Percentiles rank a stretch among this genome's conserved stretches.
Evolutionary conservation across 1,284 basidiomycete species (phyloP).

Genomic region (Boletus sp.): DNA sequence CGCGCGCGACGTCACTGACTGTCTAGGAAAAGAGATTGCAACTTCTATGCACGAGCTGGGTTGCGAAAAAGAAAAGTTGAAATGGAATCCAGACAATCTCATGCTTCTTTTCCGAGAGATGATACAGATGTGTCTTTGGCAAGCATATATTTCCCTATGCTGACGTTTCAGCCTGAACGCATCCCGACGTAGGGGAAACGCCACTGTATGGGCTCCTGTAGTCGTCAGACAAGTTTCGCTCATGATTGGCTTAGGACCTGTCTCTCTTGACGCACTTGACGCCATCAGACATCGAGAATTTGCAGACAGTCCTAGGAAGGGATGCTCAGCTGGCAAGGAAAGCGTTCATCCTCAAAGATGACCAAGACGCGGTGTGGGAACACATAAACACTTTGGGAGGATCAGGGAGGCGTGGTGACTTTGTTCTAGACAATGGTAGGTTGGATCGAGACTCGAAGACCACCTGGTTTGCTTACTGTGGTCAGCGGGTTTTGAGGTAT

Average conservation of each 20-base stretch:
- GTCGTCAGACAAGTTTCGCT: background rate
- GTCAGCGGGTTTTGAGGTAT: slow-evolving; percentile 79
- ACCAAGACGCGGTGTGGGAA: slow-evolving; percentile 76
- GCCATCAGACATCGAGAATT: slow-evolving; percentile 74
- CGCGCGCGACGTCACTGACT: background rate
- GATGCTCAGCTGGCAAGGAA: slow-evolving; percentile 72
- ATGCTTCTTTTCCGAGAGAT: slow-evolving; percentile 75
- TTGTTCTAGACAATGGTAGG: slow-evolving; percentile 88
- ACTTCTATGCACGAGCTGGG: slow-evolving; percentile 64
- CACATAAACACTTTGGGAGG: slow-evolving; percentile 52
- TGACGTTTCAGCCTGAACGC: background rate
- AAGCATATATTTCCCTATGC: slow-evolving; percentile 16
- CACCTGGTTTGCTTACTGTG: slow-evolving; percentile 1
- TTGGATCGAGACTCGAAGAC: slow-evolving; percentile 17
- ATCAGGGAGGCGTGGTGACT: slow-evolving; percentile 64
- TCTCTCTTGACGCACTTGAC: slow-evolving; percentile 80
- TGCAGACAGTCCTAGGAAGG: slow-evolving; percentile 74
- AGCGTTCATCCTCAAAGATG: slow-evolving; percentile 81
- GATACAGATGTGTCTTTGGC: slow-evolving; percentile 88
- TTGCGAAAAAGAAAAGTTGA: slow-evolving; percentile 42
- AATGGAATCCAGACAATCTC: slow-evolving; percentile 49
- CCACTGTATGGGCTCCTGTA: slow-evolving; percentile 49
- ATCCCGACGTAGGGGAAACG: slow-evolving; percentile 61
- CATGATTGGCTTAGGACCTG: slow-evolving; percentile 53
- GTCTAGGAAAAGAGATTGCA: slow-evolving; percentile 54